Percentiles rank a stretch among this genome's conserved stretches.
Evolutionary conservation across 2,329 filamentous ascomycete genomes (phyloP).

Genomic region (Exophiala viscosa): DNA sequence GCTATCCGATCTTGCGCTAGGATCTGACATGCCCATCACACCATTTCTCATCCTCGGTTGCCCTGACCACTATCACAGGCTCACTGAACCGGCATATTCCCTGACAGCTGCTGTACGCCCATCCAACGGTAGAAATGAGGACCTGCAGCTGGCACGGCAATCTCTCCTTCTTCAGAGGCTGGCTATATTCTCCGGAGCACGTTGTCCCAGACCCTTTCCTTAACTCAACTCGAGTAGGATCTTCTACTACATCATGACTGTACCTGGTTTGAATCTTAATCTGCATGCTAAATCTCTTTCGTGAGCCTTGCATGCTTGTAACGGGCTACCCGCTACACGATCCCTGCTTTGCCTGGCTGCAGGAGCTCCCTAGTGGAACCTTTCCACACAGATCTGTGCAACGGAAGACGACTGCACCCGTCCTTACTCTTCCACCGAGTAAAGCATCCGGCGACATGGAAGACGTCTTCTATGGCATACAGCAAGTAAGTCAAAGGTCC

Average conservation of each 20-base stretch:
- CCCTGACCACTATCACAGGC: too few species aligned
- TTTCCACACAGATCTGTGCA: background rate
- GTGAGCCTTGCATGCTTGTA: background rate
- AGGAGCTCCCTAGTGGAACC: constrained; percentile 5
- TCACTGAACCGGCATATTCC: too few species aligned
- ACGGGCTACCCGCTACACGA: background rate
- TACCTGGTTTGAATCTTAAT: constrained; percentile 17
- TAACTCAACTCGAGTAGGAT: background rate
- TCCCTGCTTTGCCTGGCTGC: background rate
- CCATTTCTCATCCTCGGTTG: background rate
- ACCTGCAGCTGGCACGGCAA: background rate
- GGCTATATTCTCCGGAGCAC: background rate
- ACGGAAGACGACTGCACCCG: background rate
- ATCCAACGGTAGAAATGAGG: background rate
- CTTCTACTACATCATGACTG: constrained; percentile 25
- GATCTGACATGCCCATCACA: constrained; percentile 14
- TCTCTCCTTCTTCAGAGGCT: background rate
- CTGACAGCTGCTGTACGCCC: too few species aligned
- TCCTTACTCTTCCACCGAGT: background rate
- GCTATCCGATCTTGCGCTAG: constrained; percentile 14
- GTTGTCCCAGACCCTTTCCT: background rate
- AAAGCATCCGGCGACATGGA: background rate
- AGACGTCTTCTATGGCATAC: constrained; percentile 3
- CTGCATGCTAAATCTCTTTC: constrained; percentile 10
- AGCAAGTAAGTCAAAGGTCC: background rate